Base-by-base conservation (phyloP, 1,139 yeast species). In the Magnusiomyces suaveolens region DNA sequence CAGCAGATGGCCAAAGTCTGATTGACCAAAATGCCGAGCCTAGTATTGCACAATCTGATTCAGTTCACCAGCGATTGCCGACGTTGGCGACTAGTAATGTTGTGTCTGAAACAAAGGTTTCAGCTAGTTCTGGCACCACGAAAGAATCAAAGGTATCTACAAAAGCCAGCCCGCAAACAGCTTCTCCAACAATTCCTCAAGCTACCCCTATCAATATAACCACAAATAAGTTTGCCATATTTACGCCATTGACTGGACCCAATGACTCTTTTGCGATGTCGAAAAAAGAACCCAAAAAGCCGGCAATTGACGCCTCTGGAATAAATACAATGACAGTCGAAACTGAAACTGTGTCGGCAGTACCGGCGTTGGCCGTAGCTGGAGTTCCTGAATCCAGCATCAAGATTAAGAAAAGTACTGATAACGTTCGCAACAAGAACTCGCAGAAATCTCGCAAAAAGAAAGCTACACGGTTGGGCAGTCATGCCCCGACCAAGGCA, bases 401-500 rank as follows among this genome's bases (percentile, higher is more conserved):
- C 51, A 60, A 64, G 44, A 58, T 66, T 33, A 68, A 66, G 52
- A 66, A 66, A 52, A 65, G 69, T 55, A 64, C 65, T 32, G 72
- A 69, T 51, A 67, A 63, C 53, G 71, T 68, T 21, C 51, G 38
- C 26, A 50, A 48, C 50, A 47, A 53, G 50, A 32, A 43, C 39
- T 51, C 52, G 39, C 52, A 53, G 46, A 33, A 57, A 39, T 41
- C 58, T 12, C 62, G 62, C 55, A 64, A 65, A 59, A 64, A 65
- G 59, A 54, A 48, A 18, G 36, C 29, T 2, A 20, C 50, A 20
- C 43, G 43, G 21, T 24, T 24, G 14, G 44, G 43, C 6, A 39
- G 32, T n/a, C 51, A 48, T 38, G 51, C 16, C n/a, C 26, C 48
- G 3, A 29, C 95, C 3, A 80, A 89, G 65, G 92, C 96, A 0